Base-by-base conservation (phyloP, 2,329 filamentous ascomycete genomes). In the Fusarium nanum region DNA sequence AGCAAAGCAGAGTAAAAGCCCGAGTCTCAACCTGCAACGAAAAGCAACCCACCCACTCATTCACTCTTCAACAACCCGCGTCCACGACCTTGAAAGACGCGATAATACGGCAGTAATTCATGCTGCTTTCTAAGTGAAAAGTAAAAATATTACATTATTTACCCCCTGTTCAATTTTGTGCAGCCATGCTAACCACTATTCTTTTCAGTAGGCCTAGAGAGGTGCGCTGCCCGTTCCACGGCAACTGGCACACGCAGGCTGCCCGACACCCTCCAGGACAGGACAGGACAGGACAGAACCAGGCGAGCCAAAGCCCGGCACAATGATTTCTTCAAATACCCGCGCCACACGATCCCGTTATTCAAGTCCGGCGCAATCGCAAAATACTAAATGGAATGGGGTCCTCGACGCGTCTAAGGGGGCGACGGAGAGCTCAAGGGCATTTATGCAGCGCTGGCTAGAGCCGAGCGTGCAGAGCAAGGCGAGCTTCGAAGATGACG, bases 401-500 rank as follows among this genome's bases (percentile, higher is more conserved):
- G 60, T 79, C 53, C 72, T 80, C 75, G 78, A 85, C 77, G 71
- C 79, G 71, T 70, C 80, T 71, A 80, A 78, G 74, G 75, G 66
- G 60, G 68, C 77, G 14, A 75, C 72, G 8, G 79, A 77, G 56
- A 80, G 78, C 20, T 82, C 85, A 64, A 81, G 82, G 71, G 78
- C 79, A 18, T 84, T 88, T 64, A 84, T 89, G 85, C 81, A 85
- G 68, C 81, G 81, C 64, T 89, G 87, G 87, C 78, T 89, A 69
- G 87, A 89, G 76, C 87, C 87, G 13, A 81, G 85, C 10, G 81
- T 88, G 41, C 86, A 88, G 79, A 84, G 81, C 79, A 88, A 86
- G 79, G 77, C 94, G 13, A 95, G 92, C 77, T 97, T 91, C 77
- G 89, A 93, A 83, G 93, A 97, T 77, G 88, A 86, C 60, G 92